These are phyloP conservation scores for Daldinia vernicosa DNA, from an alignment of 495 filamentous ascomycete species.

Conservation along the genomic window DNA sequence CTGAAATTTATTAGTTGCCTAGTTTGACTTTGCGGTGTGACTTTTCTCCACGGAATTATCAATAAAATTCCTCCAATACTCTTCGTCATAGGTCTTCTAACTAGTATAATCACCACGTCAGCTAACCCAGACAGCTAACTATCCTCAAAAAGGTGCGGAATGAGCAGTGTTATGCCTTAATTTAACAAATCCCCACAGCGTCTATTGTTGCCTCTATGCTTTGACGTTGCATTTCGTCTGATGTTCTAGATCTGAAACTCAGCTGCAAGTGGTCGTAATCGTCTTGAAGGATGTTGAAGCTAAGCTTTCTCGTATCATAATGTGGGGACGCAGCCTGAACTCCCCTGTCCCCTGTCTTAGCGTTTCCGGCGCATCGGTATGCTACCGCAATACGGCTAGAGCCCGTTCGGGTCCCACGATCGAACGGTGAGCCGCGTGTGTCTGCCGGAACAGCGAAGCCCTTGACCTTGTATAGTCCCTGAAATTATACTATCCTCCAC, in stretches of 20 bases:
- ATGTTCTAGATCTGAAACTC: not conserved
- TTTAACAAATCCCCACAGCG: not conserved
- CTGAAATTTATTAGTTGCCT: not conserved
- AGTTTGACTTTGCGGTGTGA: not conserved
- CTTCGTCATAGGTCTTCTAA: not conserved
- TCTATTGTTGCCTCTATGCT: not conserved
- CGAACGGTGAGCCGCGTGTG: not conserved
- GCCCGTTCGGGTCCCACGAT: not conserved
- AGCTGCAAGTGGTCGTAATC: not conserved
- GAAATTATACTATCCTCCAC: not conserved
- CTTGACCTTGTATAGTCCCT: not conserved
- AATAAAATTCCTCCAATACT: not conserved
- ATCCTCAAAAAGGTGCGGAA: not conserved
- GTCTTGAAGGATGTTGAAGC: not conserved
- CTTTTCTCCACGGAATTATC: not conserved
- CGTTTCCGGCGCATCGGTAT: constrained; percentile 21
- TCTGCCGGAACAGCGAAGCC: not conserved
- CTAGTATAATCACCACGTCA: not conserved
- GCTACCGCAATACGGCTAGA: constrained; percentile 5
- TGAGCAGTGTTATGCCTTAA: no score
- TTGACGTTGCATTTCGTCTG: not conserved
- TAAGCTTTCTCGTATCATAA: constrained; percentile 2
- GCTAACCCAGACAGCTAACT: not conserved
- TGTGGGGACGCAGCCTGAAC: constrained; percentile 12
- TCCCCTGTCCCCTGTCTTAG: constrained; percentile 24